Percentiles rank a stretch among this genome's conserved stretches.
These are phyloP conservation scores for Gonapodya prolifera DNA, from an alignment of 192 early-diverging fungal species.

Conservation along the genomic window DNA sequence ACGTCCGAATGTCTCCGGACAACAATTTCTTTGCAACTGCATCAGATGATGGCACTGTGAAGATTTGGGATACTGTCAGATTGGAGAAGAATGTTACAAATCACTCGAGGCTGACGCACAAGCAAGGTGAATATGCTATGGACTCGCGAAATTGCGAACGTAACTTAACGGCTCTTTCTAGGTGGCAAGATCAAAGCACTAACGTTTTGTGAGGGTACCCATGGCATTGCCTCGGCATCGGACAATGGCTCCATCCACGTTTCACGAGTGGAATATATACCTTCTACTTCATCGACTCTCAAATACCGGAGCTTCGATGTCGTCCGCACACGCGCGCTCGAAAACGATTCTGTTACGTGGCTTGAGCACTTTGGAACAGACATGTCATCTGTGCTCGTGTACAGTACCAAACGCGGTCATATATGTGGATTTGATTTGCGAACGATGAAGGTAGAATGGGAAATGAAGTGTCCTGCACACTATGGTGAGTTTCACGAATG, in stretches of 20 bases:
- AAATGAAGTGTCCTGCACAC: slow-evolving; percentile 34
- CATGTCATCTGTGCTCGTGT: slow-evolving; percentile 51
- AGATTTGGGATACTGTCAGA: slow-evolving; percentile 38
- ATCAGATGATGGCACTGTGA: slow-evolving; percentile 35
- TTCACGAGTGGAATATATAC: slow-evolving; percentile 36
- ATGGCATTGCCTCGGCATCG: slow-evolving; percentile 64
- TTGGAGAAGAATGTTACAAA: slow-evolving; percentile 77
- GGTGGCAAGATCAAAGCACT: slow-evolving; percentile 65
- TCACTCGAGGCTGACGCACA: slow-evolving; percentile 56
- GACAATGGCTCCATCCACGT: slow-evolving; percentile 74
- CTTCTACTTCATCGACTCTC: slow-evolving; percentile 37
- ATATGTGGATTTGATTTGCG: slow-evolving; percentile 60
- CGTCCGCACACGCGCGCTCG: background rate
- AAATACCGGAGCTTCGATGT: slow-evolving; percentile 6
- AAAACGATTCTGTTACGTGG: background rate
- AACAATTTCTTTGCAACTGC: slow-evolving; percentile 32
- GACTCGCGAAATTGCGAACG: background rate
- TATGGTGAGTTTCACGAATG: slow-evolving; percentile 24
- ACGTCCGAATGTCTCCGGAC: slow-evolving; percentile 28
- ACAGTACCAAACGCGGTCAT: slow-evolving; percentile 55
- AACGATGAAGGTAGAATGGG: slow-evolving; percentile 56
- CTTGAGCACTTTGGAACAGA: slow-evolving; percentile 19
- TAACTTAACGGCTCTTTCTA: slow-evolving; percentile 11
- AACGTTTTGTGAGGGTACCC: slow-evolving; percentile 62
- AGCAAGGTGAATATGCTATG: slow-evolving; percentile 32